Conservation (phyloP, 2,329 filamentous ascomycete genomes). For the Huntiella decipiens region DNA sequence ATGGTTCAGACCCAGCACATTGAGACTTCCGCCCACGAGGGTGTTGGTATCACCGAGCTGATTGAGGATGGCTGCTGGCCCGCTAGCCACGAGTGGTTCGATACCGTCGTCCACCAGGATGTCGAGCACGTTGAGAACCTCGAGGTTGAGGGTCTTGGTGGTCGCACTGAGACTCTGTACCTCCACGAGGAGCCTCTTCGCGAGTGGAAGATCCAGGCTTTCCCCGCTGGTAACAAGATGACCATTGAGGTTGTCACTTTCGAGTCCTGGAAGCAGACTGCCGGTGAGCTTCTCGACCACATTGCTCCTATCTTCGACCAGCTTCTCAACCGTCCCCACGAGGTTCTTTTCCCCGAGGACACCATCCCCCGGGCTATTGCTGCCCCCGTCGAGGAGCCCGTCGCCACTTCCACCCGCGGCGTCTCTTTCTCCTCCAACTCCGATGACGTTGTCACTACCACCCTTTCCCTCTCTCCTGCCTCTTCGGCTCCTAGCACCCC, state of each 20-base stretch:
- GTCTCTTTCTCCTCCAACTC: neutral
- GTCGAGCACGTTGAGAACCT: constrained; percentile 41
- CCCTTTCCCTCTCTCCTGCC: neutral
- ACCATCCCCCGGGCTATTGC: neutral
- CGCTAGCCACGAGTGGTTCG: constrained; percentile 25
- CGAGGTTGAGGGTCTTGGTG: constrained; percentile 17
- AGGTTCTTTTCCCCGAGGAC: constrained; percentile 16
- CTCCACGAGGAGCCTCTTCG: constrained; percentile 35
- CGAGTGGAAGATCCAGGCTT: constrained; percentile 44
- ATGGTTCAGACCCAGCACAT: constrained; percentile 38
- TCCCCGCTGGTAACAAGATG: constrained; percentile 28
- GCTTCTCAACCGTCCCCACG: constrained; percentile 21
- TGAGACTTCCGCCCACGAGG: constrained; percentile 34
- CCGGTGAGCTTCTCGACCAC: constrained; percentile 30
- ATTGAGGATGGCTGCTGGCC: constrained; percentile 28
- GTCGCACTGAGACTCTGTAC: constrained; percentile 37
- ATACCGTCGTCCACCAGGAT: constrained; percentile 39
- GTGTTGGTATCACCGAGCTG: constrained; percentile 35
- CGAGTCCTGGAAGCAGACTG: constrained; percentile 33
- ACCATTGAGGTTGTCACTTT: constrained; percentile 42
- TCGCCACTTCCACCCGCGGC: neutral
- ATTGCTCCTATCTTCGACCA: constrained; percentile 23
- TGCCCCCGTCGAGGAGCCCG: neutral
- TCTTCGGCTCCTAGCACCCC: constrained; percentile 7
- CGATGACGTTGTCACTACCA: neutral